phyloP scores from a whole-genome alignment of 768 basidiomycete genomes.

The Lactifluus rugatus region DNA sequence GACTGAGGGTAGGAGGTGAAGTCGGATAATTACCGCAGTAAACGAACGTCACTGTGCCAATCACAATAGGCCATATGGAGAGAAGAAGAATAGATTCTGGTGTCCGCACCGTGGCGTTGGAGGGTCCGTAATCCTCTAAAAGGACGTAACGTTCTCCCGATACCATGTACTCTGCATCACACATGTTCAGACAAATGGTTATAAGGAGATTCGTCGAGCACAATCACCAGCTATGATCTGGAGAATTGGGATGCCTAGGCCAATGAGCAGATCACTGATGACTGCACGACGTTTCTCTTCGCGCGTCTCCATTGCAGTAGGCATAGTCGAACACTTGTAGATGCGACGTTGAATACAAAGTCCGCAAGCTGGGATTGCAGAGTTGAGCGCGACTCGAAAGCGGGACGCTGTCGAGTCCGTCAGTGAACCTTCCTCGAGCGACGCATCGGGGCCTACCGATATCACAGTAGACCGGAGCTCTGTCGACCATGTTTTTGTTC shows the following conservation, averaged over 20 bases:
- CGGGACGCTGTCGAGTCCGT: conserved; percentile 28
- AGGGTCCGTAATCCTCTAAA: conserved; percentile 40
- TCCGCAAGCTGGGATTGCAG: conserved; percentile 32
- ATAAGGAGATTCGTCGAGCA: no score
- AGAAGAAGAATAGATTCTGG: conserved; percentile 27
- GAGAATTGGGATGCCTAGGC: conserved; percentile 21
- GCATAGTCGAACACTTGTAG: conserved; percentile 33
- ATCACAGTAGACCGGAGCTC: conserved; percentile 44
- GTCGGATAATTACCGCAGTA: conserved; percentile 28
- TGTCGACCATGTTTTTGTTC: conserved; percentile 44
- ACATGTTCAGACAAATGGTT: not conserved
- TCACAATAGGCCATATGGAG: conserved; percentile 20
- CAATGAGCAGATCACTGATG: conserved; percentile 26
- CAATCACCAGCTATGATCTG: conserved; percentile 11
- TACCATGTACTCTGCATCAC: conserved; percentile 7
- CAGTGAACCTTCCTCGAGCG: not conserved
- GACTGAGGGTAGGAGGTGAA: not conserved
- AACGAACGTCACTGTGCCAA: conserved; percentile 25
- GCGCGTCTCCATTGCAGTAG: conserved; percentile 25
- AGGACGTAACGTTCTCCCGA: conserved; percentile 40
- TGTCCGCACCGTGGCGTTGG: conserved; percentile 27
- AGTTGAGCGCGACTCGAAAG: conserved; percentile 27
- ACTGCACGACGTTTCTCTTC: conserved; percentile 26
- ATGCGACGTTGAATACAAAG: conserved; percentile 43
- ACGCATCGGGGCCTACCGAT: conserved; percentile 30